phyloP scores from a whole-genome alignment of 306 rosid species.

The Calophaca sinica region DNA sequence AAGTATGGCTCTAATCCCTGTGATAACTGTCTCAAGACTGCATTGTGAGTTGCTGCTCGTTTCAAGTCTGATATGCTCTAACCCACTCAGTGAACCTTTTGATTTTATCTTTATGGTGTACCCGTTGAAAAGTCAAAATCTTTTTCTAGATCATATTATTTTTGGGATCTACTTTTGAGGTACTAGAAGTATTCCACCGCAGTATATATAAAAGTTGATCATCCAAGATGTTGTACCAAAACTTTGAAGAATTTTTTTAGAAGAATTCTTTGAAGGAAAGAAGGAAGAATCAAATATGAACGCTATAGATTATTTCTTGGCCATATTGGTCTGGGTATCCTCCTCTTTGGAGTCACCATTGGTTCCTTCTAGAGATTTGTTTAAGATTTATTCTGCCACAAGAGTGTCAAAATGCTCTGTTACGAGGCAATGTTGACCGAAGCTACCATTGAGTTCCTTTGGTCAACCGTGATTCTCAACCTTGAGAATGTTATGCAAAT shows the following conservation, averaged over 20 bases:
- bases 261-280: neutral
- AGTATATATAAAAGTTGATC: neutral
- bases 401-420: too few species aligned
- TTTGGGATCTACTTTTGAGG: slow-evolving; percentile 14
- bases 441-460: too few species aligned
- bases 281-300: slow-evolving; percentile 8
- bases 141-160: neutral
- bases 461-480: too few species aligned
- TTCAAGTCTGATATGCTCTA: slow-evolving; percentile 36
- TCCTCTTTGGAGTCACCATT: slow-evolving; percentile 22
- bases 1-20: slow-evolving; percentile 84
- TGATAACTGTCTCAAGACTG: slow-evolving; percentile 79
- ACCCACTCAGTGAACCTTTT: slow-evolving; percentile 14
- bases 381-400: too few species aligned
- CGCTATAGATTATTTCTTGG: slow-evolving; percentile 21
- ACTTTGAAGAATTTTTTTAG: neutral
- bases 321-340: slow-evolving; percentile 14
- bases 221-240: slow-evolving; percentile 36
- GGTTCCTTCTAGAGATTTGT: neutral
- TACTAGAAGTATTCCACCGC: slow-evolving; percentile 28
- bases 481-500: too few species aligned
- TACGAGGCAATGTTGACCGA: too few species aligned
- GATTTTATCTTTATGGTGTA: slow-evolving; percentile 21
- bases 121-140: slow-evolving; percentile 31
- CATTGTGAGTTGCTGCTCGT: slow-evolving; percentile 49